Evolutionary conservation across 441 rosid genomes (phyloP).

Genomic region (Capsella rubella): DNA sequence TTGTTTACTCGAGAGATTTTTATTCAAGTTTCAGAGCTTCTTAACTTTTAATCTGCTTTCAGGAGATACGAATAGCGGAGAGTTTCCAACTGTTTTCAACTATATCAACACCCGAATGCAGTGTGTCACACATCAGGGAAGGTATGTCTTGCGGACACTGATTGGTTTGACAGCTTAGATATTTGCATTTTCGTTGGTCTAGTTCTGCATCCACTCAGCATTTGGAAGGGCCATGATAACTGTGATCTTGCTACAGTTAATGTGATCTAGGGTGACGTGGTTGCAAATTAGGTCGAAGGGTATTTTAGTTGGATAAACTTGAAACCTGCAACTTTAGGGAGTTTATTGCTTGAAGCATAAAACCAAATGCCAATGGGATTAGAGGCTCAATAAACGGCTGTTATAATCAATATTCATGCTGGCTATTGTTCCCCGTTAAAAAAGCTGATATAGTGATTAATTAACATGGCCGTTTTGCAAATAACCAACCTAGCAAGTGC

Average conservation of each 20-base stretch:
- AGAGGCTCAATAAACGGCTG: slow-evolving; percentile 19
- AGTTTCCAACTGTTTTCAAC: slow-evolving; percentile 91
- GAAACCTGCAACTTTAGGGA: slow-evolving; percentile 28
- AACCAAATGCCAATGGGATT: slow-evolving; percentile 20
- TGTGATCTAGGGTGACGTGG: slow-evolving; percentile 28
- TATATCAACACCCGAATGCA: slow-evolving; percentile 72
- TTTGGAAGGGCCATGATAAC: background rate
- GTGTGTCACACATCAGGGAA: slow-evolving; percentile 55
- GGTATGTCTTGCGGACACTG: slow-evolving; percentile 49
- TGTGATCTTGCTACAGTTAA: slow-evolving; percentile 15
- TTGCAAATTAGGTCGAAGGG: slow-evolving; percentile 21
- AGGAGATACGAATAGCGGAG: slow-evolving; percentile 89
- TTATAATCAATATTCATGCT: slow-evolving; percentile 23
- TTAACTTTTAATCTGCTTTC: slow-evolving; percentile 42
- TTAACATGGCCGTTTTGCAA: too few relatives aligned
- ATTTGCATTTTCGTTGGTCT: slow-evolving; percentile 21
- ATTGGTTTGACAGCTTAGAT: slow-evolving; percentile 27
- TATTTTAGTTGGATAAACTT: slow-evolving; percentile 16
- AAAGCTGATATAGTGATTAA: background rate
- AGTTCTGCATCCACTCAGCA: slow-evolving; percentile 2
- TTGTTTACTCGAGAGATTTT: slow-evolving; percentile 9
- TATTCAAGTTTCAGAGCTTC: slow-evolving; percentile 3
- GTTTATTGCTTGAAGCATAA: slow-evolving; percentile 26
- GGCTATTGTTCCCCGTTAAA: slow-evolving; percentile 19
- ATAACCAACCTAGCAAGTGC: slow-evolving; percentile 24